A percentile compares a stretch with the other conserved stretches of the same genome.
These are phyloP conservation scores for Fusarium kyushuense DNA, from an alignment of 2,329 filamentous ascomycete species.

Conservation along the genomic window DNA sequence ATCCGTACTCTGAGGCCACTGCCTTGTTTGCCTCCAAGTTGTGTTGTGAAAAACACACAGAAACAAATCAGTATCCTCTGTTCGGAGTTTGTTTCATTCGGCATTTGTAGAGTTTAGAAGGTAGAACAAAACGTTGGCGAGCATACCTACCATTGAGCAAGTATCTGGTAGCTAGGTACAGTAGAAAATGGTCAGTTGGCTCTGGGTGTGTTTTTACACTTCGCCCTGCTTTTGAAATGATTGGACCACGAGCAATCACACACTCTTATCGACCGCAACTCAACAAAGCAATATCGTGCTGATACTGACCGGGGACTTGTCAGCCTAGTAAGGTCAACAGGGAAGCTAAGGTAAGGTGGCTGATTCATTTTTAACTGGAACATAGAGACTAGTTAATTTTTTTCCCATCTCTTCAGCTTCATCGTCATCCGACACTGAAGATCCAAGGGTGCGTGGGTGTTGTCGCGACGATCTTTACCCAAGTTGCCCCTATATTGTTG, in stretches of 20 bases:
- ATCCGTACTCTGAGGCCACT: background rate
- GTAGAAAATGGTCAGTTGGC: background rate
- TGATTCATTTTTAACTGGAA: background rate
- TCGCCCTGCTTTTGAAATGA: conserved; percentile 29
- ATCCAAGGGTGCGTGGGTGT: conserved; percentile 1
- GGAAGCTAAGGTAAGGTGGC: background rate
- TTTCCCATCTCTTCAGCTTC: no score
- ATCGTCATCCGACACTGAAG: background rate
- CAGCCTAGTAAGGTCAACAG: background rate
- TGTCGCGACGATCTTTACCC: conserved; percentile 22
- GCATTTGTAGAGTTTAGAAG: background rate
- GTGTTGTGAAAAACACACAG: conserved; percentile 10
- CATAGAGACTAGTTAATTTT: no score
- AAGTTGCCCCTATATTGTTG: background rate
- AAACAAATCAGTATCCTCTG: background rate
- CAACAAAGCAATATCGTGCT: conserved; percentile 28
- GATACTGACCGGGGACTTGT: conserved; percentile 1
- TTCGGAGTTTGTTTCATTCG: background rate
- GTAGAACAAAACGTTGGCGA: background rate
- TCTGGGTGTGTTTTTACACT: background rate
- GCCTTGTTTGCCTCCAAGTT: conserved; percentile 1
- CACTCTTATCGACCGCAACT: conserved; percentile 4
- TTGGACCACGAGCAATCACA: conserved; percentile 20
- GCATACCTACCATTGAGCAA: background rate
- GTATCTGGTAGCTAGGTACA: background rate